Percentiles rank a stretch among this genome's conserved stretches.
These are phyloP conservation scores for Macaranga tanarius DNA, from an alignment of 441 rosid genomes.

Conservation along the genomic window DNA sequence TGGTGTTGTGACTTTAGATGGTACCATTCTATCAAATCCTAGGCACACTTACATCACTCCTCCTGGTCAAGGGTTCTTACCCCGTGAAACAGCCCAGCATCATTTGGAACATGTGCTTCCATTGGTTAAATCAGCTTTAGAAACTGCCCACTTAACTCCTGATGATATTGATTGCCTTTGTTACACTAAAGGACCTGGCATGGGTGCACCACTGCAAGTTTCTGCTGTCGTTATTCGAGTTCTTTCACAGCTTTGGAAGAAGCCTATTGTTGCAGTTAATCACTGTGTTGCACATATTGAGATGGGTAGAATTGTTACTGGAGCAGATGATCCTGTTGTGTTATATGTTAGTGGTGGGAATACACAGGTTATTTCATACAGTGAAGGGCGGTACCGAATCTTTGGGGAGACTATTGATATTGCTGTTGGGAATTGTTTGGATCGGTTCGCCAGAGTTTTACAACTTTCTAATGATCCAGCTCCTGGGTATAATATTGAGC, in stretches of 20 bases:
- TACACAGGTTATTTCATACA: constrained; percentile 94
- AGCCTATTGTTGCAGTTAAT: constrained; percentile 79
- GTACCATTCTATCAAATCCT: constrained; percentile 83
- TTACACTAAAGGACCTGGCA: constrained; percentile 92
- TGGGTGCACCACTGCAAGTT: constrained; percentile 95
- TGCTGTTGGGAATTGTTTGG: constrained; percentile 97
- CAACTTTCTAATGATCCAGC: constrained; percentile 92
- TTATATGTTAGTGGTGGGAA: constrained; percentile 96
- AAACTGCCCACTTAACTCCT: constrained; percentile 55
- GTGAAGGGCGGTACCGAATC: constrained; percentile 81
- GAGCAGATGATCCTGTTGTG: constrained; percentile 88
- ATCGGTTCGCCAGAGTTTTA: constrained; percentile 85
- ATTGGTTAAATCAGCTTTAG: constrained; percentile 62
- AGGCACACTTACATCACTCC: constrained; percentile 94
- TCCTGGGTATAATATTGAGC: constrained; percentile 97
- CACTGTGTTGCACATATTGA: constrained; percentile 97
- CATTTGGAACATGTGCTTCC: constrained; percentile 80
- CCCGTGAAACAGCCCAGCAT: constrained; percentile 93
- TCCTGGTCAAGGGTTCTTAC: constrained; percentile 97
- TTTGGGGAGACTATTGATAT: constrained; percentile 97
- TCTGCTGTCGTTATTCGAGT: constrained; percentile 71
- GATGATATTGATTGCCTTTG: constrained; percentile 83
- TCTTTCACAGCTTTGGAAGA: constrained; percentile 82
- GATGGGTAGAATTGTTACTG: constrained; percentile 94
- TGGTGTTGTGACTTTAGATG: constrained; percentile 81